These are phyloP conservation scores for Favolaschia claudopus DNA, from an alignment of 768 basidiomycete species.

Conservation along the genomic window DNA sequence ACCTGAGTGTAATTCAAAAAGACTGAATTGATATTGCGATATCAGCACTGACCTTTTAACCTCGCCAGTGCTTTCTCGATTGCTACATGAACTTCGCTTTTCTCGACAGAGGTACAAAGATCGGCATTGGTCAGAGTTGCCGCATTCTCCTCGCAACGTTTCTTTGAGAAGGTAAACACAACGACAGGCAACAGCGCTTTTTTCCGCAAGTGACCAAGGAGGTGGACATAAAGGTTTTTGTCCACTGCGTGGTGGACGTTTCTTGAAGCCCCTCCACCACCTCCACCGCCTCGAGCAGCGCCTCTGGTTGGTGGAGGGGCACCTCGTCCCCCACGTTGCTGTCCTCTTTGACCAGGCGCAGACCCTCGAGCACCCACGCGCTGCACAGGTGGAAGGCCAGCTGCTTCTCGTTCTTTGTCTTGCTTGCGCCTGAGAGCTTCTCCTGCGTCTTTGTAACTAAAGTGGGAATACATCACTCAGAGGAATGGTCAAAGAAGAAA, in stretches of 20 bases:
- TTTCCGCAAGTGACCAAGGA: constrained; percentile 87
- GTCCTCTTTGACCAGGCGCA: constrained; percentile 61
- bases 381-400: constrained; percentile 87
- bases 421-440: constrained; percentile 93
- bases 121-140: constrained; percentile 87
- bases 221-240: constrained; percentile 93
- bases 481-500: constrained; percentile 1
- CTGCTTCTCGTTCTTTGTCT: constrained; percentile 97
- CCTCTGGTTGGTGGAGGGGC: constrained; percentile 45
- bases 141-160: constrained; percentile 96
- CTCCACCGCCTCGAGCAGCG: constrained; percentile 57
- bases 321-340: constrained; percentile 58
- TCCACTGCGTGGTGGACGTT: constrained; percentile 76
- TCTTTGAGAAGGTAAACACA: constrained; percentile 97
- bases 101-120: constrained; percentile 88
- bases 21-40: constrained; percentile 4
- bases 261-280: constrained; percentile 50
- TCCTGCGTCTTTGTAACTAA: constrained; percentile 88
- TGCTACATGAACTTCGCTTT: constrained; percentile 95
- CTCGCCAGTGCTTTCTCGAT: constrained; percentile 92
- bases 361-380: constrained; percentile 83
- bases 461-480: constrained; percentile 1
- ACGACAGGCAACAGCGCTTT: constrained; percentile 90
- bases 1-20: constrained; percentile 52
- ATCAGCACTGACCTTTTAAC: constrained; percentile 73